These are phyloP conservation scores for Candida tropicalis DNA, from an alignment of 1,139 yeast genomes.

Conservation along the genomic window DNA sequence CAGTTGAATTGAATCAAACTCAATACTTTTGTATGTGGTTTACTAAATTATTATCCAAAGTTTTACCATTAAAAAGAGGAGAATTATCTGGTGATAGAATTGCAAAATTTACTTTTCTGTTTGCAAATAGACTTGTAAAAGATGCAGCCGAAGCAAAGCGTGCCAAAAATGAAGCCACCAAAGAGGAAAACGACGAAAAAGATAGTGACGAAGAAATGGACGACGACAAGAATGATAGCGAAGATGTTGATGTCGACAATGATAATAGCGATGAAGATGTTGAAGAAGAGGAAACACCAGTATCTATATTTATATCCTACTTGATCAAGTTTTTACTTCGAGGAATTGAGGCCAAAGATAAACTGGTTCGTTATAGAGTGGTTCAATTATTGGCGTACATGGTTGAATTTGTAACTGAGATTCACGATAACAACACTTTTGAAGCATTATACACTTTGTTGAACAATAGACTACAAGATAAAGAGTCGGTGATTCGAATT, in stretches of 20 bases:
- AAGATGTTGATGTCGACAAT: constrained; percentile 25
- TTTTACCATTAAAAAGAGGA: constrained; percentile 68
- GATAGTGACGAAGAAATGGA: constrained; percentile 25
- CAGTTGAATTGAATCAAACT: constrained; percentile 53
- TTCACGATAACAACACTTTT: constrained; percentile 68
- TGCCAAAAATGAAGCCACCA: constrained; percentile 6
- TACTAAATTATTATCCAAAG: constrained; percentile 61
- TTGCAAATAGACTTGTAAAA: constrained; percentile 53
- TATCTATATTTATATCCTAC: constrained; percentile 57
- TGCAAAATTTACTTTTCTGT: constrained; percentile 71
- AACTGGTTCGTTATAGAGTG: constrained; percentile 76
- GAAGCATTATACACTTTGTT: constrained; percentile 64
- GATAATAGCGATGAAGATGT: constrained; percentile 42
- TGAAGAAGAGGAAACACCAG: constrained; percentile 37
- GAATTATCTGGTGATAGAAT: constrained; percentile 78
- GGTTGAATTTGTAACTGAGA: constrained; percentile 72
- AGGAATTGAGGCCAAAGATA: constrained; percentile 79
- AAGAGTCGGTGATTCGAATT: constrained; percentile 74
- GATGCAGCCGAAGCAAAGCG: constrained; percentile 26
- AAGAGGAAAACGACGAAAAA: constrained; percentile 17
- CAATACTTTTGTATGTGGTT: constrained; percentile 64
- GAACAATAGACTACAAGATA: constrained; percentile 69
- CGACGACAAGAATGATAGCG: constrained; percentile 25
- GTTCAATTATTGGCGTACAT: constrained; percentile 77
- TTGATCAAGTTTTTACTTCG: constrained; percentile 67